Conservation (phyloP, 176 grass and related monocot species). For the Poa pratensis region DNA sequence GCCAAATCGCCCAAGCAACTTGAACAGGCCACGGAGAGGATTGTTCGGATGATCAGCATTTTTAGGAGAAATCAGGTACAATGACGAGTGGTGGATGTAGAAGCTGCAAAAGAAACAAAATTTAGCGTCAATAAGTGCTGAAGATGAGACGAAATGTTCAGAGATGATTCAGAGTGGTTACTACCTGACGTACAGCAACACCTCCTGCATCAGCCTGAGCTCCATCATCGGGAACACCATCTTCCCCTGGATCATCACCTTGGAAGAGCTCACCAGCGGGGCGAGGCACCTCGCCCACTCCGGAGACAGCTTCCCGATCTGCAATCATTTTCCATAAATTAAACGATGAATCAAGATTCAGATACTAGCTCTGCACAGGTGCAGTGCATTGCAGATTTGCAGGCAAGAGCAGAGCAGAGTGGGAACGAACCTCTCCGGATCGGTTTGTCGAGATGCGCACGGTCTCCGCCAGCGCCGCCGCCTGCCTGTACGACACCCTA, state of each 20-base stretch:
- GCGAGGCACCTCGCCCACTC: conserved; percentile 80
- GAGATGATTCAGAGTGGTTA: conserved; percentile 18
- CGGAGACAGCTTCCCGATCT: conserved; percentile 76
- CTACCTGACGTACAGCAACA: conserved; percentile 79
- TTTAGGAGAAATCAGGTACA: conserved; percentile 32
- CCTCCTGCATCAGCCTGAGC: conserved; percentile 77
- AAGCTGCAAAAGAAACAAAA: conserved; percentile 50
- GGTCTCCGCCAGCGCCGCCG: conserved; percentile 57
- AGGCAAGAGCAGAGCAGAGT: neutral
- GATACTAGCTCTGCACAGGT: neutral
- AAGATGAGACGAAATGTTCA: neutral
- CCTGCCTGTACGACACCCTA: conserved; percentile 55
- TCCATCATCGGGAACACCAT: conserved; percentile 53
- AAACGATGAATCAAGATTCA: neutral
- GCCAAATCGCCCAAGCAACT: conserved; percentile 49
- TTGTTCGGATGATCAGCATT: conserved; percentile 44
- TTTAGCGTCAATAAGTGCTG: neutral
- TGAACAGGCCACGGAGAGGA: conserved; percentile 60
- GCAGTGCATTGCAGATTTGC: neutral
- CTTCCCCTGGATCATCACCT: conserved; percentile 71
- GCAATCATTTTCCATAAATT: neutral
- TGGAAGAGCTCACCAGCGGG: conserved; percentile 71
- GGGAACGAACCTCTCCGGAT: conserved; percentile 63
- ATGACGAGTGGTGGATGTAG: conserved; percentile 72
- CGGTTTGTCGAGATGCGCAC: conserved; percentile 90